Evolutionary conservation across 306 rosid species (phyloP).

Genomic region (Bauhinia variegata): DNA sequence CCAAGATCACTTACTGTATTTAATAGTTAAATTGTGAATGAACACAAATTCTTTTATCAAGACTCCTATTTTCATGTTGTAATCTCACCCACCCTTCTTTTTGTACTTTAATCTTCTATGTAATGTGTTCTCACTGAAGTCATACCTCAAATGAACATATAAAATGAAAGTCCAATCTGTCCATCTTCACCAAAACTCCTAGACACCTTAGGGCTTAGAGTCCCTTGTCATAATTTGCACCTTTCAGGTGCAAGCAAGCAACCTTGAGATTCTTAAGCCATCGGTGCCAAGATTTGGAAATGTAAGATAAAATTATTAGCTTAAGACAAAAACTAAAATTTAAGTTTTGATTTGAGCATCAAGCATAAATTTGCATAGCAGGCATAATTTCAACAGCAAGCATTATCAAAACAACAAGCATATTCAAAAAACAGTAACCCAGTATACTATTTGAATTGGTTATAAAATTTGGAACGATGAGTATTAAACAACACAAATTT

Average conservation of each 20-base stretch:
- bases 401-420: too few relatives aligned
- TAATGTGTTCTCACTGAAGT: background rate
- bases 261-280: background rate
- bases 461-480: too few relatives aligned
- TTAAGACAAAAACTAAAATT: constrained; percentile 1
- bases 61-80: background rate
- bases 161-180: background rate
- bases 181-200: background rate
- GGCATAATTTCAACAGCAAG: too few relatives aligned
- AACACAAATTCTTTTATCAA: background rate
- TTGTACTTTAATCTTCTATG: background rate
- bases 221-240: background rate
- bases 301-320: too few relatives aligned
- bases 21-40: background rate
- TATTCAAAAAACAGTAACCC: too few relatives aligned
- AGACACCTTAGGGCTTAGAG: constrained; percentile 1
- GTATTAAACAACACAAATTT: too few relatives aligned
- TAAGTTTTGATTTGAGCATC: background rate
- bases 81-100: background rate
- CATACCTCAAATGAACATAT: background rate
- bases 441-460: too few relatives aligned
- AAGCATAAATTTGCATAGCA: too few relatives aligned
- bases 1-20: background rate
- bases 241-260: background rate
- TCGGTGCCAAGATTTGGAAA: too few relatives aligned